Base-by-base conservation (phyloP, 352 stramenopile species). In the Peronospora destructor region DNA sequence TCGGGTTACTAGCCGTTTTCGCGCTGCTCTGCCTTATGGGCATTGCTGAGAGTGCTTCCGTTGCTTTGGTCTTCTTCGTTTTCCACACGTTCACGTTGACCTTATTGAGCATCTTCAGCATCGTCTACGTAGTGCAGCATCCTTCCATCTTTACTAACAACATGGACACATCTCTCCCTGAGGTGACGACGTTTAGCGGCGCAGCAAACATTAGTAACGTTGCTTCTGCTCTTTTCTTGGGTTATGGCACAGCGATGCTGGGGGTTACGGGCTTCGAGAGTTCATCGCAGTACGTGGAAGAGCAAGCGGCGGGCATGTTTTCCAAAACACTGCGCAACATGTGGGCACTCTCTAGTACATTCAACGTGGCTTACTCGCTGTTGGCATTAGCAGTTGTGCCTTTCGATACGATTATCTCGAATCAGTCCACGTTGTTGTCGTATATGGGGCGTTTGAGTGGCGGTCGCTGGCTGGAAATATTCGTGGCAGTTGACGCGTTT, bases 201-300 rank as follows among this genome's bases (percentile, higher is more conserved):
- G 49, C 58, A 11, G 58, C 58, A 52, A 42, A 75, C 0, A 39
- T 54, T 11, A 66, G 57, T 25, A 78, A 68, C 36, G 54, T 80
- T 6, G 59, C 52, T 2, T 76, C 68, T 0, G 68, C 76, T 30
- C 30, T 35, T 16, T 89, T 87, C 53, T 78, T 94, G 29, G 83
- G 83, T 19, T 85, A 75, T 45, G 73, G 62, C 13, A 79, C 73
- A 7, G 76, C 85, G 2, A 87, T 96, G 74, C 66, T 96, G 13
- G 85, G 87, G 35, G 84, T 95, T 16, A 90, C 74, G 11, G 87
- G 87, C 11, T 96, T 96, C 36, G 87, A 96, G 62, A 89, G 68
- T 10, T 90, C 75, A 19, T 76, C 82, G 7, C 75, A 96, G 49
- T 95, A 93, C 60, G 83, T 96, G 9, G 84, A 96, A 59, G 83